Evolutionary conservation across 768 basidiomycete species (phyloP).

Genomic region (Termitomyces sp.): DNA sequence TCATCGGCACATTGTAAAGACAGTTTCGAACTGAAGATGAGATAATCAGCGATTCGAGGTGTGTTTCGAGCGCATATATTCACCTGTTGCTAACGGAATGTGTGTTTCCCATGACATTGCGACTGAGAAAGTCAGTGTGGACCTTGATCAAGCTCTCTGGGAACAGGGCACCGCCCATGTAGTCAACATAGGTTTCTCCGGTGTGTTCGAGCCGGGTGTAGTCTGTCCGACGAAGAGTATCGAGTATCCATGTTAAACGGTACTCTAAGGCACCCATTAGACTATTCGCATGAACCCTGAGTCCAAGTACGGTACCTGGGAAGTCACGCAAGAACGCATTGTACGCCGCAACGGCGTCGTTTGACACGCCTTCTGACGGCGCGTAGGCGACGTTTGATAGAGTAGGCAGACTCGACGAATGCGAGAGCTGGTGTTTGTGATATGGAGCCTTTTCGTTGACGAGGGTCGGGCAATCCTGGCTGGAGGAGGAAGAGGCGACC

Average conservation of each 20-base stretch:
- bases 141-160: conserved; percentile 73
- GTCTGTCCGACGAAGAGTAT: conserved; percentile 62
- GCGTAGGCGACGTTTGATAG: conserved; percentile 22
- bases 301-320: conserved; percentile 24
- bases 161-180: conserved; percentile 81
- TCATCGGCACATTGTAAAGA: conserved; percentile 64
- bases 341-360: conserved; percentile 40
- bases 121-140: conserved; percentile 65
- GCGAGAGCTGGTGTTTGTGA: conserved; percentile 22
- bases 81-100: conserved; percentile 82
- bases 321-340: conserved; percentile 43
- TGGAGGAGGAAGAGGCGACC: conserved; percentile 28
- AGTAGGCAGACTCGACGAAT: conserved; percentile 13
- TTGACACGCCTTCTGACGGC: conserved; percentile 24
- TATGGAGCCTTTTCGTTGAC: conserved; percentile 24
- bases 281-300: neutral
- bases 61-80: conserved; percentile 29
- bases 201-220: conserved; percentile 53
- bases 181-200: conserved; percentile 80
- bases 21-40: conserved; percentile 54
- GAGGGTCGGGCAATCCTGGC: conserved; percentile 35
- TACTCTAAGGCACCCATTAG: conserved; percentile 41
- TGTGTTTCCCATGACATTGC: conserved; percentile 73
- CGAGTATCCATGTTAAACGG: conserved; percentile 65
- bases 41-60: conserved; percentile 6